Evolutionary conservation across 2,329 filamentous ascomycete genomes (phyloP).

Genomic region (Diaporthe eres): DNA sequence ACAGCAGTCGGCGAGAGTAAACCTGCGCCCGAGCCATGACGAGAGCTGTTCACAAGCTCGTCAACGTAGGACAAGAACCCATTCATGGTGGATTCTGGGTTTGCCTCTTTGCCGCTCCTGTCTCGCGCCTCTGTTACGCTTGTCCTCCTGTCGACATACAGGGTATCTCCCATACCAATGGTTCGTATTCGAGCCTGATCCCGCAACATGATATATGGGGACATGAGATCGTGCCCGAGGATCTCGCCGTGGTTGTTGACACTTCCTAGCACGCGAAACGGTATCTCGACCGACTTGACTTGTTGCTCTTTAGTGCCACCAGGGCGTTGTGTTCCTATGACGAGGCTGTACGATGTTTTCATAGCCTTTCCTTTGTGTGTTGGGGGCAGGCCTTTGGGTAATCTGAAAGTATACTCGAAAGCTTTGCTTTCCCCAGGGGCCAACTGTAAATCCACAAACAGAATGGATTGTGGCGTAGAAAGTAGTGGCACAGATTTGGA

Average conservation of each 20-base stretch:
- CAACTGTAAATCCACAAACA: slow-evolving; percentile 93
- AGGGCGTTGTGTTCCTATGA: slow-evolving; percentile 91
- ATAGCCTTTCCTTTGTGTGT: slow-evolving; percentile 92
- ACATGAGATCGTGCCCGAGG: slow-evolving; percentile 93
- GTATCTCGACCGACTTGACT: slow-evolving; percentile 90
- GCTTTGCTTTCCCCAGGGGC: slow-evolving; percentile 89
- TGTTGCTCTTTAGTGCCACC: slow-evolving; percentile 84
- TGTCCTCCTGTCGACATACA: slow-evolving; percentile 34
- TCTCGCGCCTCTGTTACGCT: slow-evolving; percentile 42
- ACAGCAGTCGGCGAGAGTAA: slow-evolving; percentile 80
- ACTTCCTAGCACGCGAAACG: slow-evolving; percentile 92
- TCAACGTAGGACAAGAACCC: slow-evolving; percentile 86
- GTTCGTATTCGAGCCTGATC: slow-evolving; percentile 81
- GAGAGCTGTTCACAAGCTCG: slow-evolving; percentile 75
- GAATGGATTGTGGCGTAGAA: slow-evolving; percentile 94
- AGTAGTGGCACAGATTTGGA: slow-evolving; percentile 90
- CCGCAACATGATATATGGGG: slow-evolving; percentile 88
- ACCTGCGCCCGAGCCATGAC: slow-evolving; percentile 67
- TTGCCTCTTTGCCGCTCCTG: slow-evolving; percentile 45
- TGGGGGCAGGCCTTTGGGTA: slow-evolving; percentile 92
- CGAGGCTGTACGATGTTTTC: slow-evolving; percentile 91
- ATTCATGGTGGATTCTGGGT: slow-evolving; percentile 61
- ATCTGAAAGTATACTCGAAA: slow-evolving; percentile 87
- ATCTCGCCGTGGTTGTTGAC: slow-evolving; percentile 92
- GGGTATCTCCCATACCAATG: slow-evolving; percentile 55